These are phyloP conservation scores for Vitis hybrid DNA, from an alignment of 177 flowering plant genomes.

Conservation along the genomic window DNA sequence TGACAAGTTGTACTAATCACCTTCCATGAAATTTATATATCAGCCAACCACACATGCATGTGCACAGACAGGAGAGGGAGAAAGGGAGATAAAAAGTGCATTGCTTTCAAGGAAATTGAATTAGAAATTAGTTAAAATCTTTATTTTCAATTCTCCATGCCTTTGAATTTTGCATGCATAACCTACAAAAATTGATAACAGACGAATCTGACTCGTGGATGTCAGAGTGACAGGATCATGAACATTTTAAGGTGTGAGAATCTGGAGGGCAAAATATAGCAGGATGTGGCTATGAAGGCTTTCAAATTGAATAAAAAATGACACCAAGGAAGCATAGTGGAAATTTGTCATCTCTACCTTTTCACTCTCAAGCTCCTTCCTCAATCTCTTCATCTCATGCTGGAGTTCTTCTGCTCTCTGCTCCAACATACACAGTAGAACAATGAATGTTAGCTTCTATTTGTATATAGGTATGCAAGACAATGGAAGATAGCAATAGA, in stretches of 20 bases:
- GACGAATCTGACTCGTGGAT: not conserved
- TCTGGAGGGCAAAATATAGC: not conserved
- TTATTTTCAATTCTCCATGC: not conserved
- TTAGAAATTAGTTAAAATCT: too few species aligned
- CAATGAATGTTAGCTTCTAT: slow-evolving; percentile 1
- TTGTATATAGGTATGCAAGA: not conserved
- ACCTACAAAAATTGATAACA: not conserved
- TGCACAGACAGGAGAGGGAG: not conserved
- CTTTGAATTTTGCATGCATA: not conserved
- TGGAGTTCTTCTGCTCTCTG: slow-evolving; percentile 83
- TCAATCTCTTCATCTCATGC: slow-evolving; percentile 46
- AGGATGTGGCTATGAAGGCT: not conserved
- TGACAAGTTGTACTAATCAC: too few species aligned
- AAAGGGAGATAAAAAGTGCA: not conserved
- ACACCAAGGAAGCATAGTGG: not conserved
- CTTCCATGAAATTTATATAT: too few species aligned
- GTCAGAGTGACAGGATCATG: not conserved
- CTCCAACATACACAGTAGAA: slow-evolving; percentile 22
- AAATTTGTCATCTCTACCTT: slow-evolving; percentile 59
- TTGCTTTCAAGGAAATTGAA: not conserved
- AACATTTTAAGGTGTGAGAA: not conserved
- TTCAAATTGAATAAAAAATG: not conserved
- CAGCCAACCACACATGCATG: too few species aligned
- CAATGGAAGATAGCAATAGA: not conserved
- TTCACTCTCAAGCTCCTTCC: slow-evolving; percentile 77